A percentile compares a stretch with the other conserved stretches of the same genome.
Conservation (phyloP, 805 yeast species). For the Candida sanyiensis region DNA sequence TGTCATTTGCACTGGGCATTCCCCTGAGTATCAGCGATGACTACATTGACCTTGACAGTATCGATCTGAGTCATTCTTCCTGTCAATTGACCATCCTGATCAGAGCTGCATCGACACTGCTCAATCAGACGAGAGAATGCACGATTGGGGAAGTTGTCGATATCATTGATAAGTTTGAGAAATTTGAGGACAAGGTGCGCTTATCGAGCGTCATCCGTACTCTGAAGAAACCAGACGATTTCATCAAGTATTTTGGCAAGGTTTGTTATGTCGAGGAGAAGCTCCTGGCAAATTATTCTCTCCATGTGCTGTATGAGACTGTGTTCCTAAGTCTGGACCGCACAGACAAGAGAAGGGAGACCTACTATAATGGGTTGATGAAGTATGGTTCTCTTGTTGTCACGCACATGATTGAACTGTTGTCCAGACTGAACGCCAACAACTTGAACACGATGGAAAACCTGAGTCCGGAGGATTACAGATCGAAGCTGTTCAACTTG, state of each 20-base stretch:
- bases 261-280: slow-evolving; percentile 8
- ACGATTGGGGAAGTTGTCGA: slow-evolving; percentile 13
- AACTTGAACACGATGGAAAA: slow-evolving; percentile 1
- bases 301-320: slow-evolving; percentile 19
- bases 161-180: slow-evolving; percentile 15
- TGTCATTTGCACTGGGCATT: slow-evolving; percentile 19
- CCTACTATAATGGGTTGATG: slow-evolving; percentile 15
- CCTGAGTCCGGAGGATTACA: slow-evolving; percentile 3
- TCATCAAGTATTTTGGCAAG: slow-evolving; percentile 5
- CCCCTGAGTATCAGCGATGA: slow-evolving; percentile 21
- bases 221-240: slow-evolving; percentile 5
- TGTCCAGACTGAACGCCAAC: slow-evolving; percentile 12
- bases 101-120: slow-evolving; percentile 13
- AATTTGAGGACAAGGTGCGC: slow-evolving; percentile 11
- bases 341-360: slow-evolving; percentile 10
- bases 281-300: slow-evolving; percentile 9
- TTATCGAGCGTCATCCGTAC: slow-evolving; percentile 12
- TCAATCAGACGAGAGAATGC: slow-evolving; percentile 8
- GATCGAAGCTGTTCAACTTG: slow-evolving; percentile 11
- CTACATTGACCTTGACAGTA: slow-evolving; percentile 4
- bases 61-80: neutral
- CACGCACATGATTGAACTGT: slow-evolving; percentile 20
- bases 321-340: slow-evolving; percentile 11
- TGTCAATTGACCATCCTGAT: slow-evolving; percentile 8
- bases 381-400: slow-evolving; percentile 20